Evolutionary conservation across 106 monocot genomes (phyloP).

Genomic region (Vanilla planifolia): DNA sequence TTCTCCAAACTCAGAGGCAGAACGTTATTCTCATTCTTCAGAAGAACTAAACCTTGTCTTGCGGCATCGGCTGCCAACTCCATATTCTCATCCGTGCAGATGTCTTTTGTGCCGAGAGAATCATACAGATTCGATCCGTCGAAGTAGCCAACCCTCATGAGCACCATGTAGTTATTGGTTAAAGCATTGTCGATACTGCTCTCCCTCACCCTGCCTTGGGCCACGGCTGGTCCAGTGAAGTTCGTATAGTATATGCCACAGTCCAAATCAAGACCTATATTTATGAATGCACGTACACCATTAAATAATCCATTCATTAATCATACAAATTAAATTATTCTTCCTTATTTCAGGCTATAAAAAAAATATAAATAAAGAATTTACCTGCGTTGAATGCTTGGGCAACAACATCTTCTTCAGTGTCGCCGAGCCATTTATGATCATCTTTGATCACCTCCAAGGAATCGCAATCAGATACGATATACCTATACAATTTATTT

Average conservation of each 20-base stretch:
- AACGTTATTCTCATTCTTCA: slow-evolving; percentile 19
- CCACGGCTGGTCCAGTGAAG: slow-evolving; percentile 10
- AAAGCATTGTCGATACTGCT: slow-evolving; percentile 35
- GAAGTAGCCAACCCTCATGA: slow-evolving; percentile 49
- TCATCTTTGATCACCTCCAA: slow-evolving; percentile 12
- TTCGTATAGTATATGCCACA: slow-evolving; percentile 22
- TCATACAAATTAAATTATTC: too few relatives aligned
- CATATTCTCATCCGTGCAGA: slow-evolving; percentile 15
- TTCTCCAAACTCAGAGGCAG: not conserved
- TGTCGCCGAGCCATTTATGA: slow-evolving; percentile 12
- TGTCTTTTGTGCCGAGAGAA: slow-evolving; percentile 8
- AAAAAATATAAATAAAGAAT: not conserved
- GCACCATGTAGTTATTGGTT: slow-evolving; percentile 15
- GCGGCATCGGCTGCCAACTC: slow-evolving; percentile 24
- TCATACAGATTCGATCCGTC: slow-evolving; percentile 18
- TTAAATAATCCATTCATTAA: not conserved
- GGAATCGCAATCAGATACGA: slow-evolving; percentile 48
- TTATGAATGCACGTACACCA: not conserved
- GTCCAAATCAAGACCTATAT: slow-evolving; percentile 32
- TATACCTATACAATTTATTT: slow-evolving; percentile 16
- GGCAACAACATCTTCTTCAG: slow-evolving; percentile 25
- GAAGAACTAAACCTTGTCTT: slow-evolving; percentile 31
- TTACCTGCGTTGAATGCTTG: slow-evolving; percentile 27
- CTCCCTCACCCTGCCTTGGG: slow-evolving; percentile 24
- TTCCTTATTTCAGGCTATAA: too few relatives aligned